A percentile compares a stretch with the other conserved stretches of the same genome.
Evolutionary conservation across 306 rosid genomes (phyloP).

Genomic region (Glycyrrhiza uralensis): DNA sequence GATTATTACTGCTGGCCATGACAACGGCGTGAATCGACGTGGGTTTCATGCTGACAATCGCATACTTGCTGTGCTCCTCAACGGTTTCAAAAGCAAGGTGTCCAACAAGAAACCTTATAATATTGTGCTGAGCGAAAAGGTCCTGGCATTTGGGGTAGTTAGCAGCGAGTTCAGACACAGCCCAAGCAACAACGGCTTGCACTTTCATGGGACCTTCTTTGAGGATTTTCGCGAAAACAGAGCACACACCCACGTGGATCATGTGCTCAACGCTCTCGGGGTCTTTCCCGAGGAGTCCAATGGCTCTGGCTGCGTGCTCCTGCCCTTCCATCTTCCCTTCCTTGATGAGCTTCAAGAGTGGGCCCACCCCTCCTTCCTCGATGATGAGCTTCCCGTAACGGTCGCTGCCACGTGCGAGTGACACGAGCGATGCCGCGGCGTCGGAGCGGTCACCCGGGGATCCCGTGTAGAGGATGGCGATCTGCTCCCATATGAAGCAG

Average conservation of each 20-base stretch:
- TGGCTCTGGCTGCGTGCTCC: constrained; percentile 62
- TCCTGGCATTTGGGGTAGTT: constrained; percentile 74
- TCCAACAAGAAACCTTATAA: constrained; percentile 60
- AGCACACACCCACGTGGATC: constrained; percentile 60
- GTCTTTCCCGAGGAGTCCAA: constrained; percentile 67
- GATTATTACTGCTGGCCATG: constrained; percentile 45
- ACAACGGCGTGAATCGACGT: constrained; percentile 73
- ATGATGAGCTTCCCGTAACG: constrained; percentile 69
- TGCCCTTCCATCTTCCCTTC: constrained; percentile 71
- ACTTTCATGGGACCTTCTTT: constrained; percentile 80
- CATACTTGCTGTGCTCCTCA: constrained; percentile 86
- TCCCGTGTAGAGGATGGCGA: constrained; percentile 59
- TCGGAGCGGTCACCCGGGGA: constrained; percentile 68
- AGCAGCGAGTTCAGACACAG: constrained; percentile 65
- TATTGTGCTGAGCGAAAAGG: constrained; percentile 71
- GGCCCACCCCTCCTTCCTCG: constrained; percentile 72
- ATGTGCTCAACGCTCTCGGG: constrained; percentile 62
- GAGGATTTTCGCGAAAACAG: constrained; percentile 57
- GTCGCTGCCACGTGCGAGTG: constrained; percentile 59
- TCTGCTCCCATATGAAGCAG: constrained; percentile 79
- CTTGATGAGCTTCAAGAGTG: constrained; percentile 59
- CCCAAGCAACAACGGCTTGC: constrained; percentile 64
- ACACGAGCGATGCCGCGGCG: constrained; percentile 69
- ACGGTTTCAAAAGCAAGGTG: constrained; percentile 88
- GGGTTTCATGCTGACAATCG: constrained; percentile 48